These are phyloP conservation scores for Blastobotrys serpentis DNA, from an alignment of 1,139 yeast species.

Conservation along the genomic window DNA sequence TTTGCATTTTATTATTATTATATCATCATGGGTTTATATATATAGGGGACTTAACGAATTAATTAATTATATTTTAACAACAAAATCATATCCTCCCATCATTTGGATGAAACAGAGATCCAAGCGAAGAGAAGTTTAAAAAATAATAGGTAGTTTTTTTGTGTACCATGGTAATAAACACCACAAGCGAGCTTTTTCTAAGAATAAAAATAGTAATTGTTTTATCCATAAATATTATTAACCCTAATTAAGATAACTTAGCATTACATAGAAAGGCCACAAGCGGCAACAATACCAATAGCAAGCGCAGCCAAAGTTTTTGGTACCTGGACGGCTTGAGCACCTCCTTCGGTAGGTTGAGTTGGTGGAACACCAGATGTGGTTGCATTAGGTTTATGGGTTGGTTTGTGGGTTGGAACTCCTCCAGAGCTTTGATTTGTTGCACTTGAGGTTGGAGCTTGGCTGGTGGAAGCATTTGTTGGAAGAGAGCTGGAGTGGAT, in stretches of 20 bases:
- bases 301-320: constrained; percentile 2
- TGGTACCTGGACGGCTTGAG: constrained; percentile 5
- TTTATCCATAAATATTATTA: too few relatives aligned
- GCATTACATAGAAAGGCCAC: neutral
- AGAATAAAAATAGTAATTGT: too few relatives aligned
- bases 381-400: neutral
- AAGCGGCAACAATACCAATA: constrained; percentile 3
- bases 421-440: too few relatives aligned
- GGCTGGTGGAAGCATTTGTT: too few relatives aligned
- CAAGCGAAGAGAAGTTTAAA: neutral
- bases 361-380: neutral
- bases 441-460: too few relatives aligned
- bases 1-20: constrained; percentile 1
- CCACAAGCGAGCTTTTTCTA: too few relatives aligned
- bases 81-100: neutral
- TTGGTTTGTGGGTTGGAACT: constrained; percentile 1
- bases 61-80: neutral
- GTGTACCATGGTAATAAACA: too few relatives aligned
- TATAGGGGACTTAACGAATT: constrained; percentile 5
- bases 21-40: constrained; percentile 2
- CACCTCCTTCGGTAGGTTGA: constrained; percentile 2
- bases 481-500: too few relatives aligned
- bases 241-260: too few relatives aligned
- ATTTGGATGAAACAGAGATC: too few relatives aligned
- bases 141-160: too few relatives aligned